Evolutionary conservation across 2,329 filamentous ascomycete genomes (phyloP).

Genomic region (Arthrobotrys sphaeroides): DNA sequence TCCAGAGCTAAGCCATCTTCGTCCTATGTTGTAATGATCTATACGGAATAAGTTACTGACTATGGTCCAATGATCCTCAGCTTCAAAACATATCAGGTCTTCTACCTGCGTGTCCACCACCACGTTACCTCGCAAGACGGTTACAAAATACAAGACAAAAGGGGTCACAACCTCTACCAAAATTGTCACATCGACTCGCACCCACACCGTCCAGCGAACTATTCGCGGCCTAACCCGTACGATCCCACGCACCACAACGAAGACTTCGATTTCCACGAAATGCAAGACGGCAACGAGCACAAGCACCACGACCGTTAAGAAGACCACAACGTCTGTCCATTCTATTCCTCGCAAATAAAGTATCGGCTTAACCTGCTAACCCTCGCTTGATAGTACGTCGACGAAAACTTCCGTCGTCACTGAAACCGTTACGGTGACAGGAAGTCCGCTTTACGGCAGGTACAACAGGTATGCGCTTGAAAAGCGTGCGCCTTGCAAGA

Average conservation of each 20-base stretch:
- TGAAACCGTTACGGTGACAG: not conserved
- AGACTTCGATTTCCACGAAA: not conserved
- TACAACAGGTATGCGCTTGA: not conserved
- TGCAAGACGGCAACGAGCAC: not conserved
- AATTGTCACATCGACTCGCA: not conserved
- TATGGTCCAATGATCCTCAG: not conserved
- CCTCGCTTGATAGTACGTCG: no score
- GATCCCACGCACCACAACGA: not conserved
- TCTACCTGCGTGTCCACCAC: not conserved
- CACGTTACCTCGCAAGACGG: constrained; percentile 1
- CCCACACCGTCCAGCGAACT: not conserved
- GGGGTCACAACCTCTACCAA: not conserved
- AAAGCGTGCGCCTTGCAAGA: not conserved
- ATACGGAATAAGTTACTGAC: not conserved
- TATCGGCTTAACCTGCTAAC: no score
- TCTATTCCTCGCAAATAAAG: no score
- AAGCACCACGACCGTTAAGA: not conserved
- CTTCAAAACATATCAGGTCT: not conserved
- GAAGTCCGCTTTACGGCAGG: not conserved
- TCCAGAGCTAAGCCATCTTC: not conserved
- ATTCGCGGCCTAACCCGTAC: not conserved
- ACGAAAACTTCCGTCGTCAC: not conserved
- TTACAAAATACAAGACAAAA: not conserved
- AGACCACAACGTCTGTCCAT: no score
- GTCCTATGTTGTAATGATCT: no score